Percentiles rank a stretch among this genome's conserved stretches.
phyloP scores from a whole-genome alignment of 257 asterid genomes.

The Jacaranda copaia region DNA sequence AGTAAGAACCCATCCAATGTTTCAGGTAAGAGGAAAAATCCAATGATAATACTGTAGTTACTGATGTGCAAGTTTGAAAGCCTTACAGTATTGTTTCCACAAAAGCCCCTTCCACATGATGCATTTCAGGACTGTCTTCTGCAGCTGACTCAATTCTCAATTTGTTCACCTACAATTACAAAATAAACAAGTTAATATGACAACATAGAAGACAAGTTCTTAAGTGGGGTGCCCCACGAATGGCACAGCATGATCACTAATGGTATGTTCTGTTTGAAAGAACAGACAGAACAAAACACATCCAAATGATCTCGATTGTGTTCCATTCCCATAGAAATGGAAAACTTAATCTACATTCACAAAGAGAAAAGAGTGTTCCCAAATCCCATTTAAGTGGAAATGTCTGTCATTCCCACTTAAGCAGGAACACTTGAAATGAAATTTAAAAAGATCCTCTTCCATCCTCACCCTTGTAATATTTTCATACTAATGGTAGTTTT shows the following conservation, averaged over 20 bases:
- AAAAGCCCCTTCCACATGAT: constrained; percentile 96
- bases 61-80: constrained; percentile 12
- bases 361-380: constrained; percentile 6
- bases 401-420: background rate
- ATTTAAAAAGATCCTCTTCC: constrained; percentile 8
- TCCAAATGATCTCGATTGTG: background rate
- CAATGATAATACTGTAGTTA: background rate
- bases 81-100: constrained; percentile 91
- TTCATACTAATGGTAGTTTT: background rate
- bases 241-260: constrained; percentile 16
- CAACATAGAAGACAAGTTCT: background rate
- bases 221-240: background rate
- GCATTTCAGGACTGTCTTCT: constrained; percentile 78
- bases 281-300: constrained; percentile 21
- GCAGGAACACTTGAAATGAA: constrained; percentile 9
- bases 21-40: constrained; percentile 31
- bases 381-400: no score
- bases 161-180: constrained; percentile 71
- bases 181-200: constrained; percentile 31
- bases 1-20: constrained; percentile 31
- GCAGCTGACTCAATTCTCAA: constrained; percentile 76
- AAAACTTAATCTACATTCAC: constrained; percentile 4
- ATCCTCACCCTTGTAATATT: background rate
- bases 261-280: constrained; percentile 14
- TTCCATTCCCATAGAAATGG: constrained; percentile 13